Conservation (phyloP, 306 rosid species). For the Delonix regia region DNA sequence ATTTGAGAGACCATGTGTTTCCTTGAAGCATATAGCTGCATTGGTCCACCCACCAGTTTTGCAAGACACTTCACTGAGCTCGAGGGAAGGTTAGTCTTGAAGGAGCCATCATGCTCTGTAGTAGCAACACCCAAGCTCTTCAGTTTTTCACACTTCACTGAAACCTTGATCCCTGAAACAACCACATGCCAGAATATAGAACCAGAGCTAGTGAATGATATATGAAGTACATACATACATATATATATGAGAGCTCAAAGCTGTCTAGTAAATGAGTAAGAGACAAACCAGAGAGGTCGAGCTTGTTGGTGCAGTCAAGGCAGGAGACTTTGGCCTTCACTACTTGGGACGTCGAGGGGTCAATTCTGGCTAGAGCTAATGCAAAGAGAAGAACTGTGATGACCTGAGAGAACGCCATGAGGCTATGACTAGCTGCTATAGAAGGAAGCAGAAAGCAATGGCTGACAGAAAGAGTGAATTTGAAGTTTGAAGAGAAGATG, state of each 20-base stretch:
- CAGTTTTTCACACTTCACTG: conserved; percentile 67
- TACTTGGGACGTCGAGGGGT: conserved; percentile 51
- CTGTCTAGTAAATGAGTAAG: not conserved
- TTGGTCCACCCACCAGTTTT: conserved; percentile 70
- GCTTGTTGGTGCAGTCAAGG: conserved; percentile 57
- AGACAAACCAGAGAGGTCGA: conserved; percentile 69
- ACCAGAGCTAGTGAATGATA: not conserved
- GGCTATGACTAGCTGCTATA: not conserved
- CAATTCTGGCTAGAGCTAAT: conserved; percentile 43
- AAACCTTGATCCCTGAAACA: conserved; percentile 59
- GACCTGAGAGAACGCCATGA: conserved; percentile 56
- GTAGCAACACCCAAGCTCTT: conserved; percentile 47
- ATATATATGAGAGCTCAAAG: too few relatives aligned
- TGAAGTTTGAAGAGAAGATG: conserved; percentile 23
- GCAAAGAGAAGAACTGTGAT: conserved; percentile 52
- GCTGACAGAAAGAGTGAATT: conserved; percentile 5
- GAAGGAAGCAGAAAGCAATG: conserved; percentile 1
- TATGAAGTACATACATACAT: not conserved
- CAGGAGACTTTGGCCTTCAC: conserved; percentile 71
- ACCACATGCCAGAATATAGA: not conserved
- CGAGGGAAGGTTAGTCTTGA: conserved; percentile 52
- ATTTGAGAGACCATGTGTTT: conserved; percentile 48
- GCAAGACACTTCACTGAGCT: conserved; percentile 50
- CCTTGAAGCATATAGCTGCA: conserved; percentile 55
- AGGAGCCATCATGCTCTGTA: conserved; percentile 67